Conservation (phyloP, 164 flowering plant species). For the Tetracentron sinense region DNA sequence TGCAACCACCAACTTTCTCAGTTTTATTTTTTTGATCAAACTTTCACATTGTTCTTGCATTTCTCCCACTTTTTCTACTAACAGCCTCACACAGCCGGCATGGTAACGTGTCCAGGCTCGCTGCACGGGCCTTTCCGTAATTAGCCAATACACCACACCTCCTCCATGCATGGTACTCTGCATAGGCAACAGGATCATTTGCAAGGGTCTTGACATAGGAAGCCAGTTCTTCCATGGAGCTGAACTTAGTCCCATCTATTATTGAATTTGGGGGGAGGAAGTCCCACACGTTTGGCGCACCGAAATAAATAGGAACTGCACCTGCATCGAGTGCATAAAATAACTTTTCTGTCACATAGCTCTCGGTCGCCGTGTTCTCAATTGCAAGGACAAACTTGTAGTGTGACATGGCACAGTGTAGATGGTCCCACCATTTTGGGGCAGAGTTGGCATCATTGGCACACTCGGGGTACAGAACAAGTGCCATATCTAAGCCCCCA, state of each 20-base stretch:
- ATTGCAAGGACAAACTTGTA: conserved; percentile 97
- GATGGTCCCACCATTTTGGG: conserved; percentile 96
- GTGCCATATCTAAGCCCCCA: conserved; percentile 80
- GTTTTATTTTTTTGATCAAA: no score
- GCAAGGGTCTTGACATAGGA: conserved; percentile 75
- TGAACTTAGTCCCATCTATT: conserved; percentile 78
- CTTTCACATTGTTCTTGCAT: conserved; percentile 33
- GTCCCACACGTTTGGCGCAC: conserved; percentile 90
- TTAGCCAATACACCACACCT: conserved; percentile 83
- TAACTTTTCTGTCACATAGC: conserved; percentile 96
- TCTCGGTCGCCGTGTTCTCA: conserved; percentile 83
- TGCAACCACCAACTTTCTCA: no score
- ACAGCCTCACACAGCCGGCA: conserved; percentile 82
- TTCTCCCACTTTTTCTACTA: conserved; percentile 72
- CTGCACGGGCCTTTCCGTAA: conserved; percentile 65
- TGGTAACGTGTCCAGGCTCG: conserved; percentile 85
- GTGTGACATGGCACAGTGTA: conserved; percentile 98
- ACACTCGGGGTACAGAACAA: conserved; percentile 74
- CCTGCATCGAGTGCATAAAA: conserved; percentile 94
- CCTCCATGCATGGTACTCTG: conserved; percentile 98
- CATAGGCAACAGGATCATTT: conserved; percentile 84
- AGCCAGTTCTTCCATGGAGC: conserved; percentile 71
- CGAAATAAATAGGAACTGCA: conserved; percentile 91
- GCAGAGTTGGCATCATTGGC: conserved; percentile 33
- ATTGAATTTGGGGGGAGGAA: conserved; percentile 93